Evolutionary conservation across 768 basidiomycete genomes (phyloP).

Genomic region (Mycena kentingensis): DNA sequence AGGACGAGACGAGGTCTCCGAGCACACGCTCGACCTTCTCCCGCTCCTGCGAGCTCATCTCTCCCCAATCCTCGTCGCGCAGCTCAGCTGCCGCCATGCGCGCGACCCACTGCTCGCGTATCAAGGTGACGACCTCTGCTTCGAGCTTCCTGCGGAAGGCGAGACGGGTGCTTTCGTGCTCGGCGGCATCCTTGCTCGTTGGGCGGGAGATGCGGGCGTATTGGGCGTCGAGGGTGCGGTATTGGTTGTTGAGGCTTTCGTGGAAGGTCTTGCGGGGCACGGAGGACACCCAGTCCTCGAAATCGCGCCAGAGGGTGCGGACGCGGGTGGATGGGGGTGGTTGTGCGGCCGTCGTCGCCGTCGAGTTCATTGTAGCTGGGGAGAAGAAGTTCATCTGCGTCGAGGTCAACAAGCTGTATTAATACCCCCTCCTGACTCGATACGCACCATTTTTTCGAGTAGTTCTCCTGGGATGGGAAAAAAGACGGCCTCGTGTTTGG

Average conservation of each 20-base stretch:
- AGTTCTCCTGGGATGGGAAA: constrained; percentile 33
- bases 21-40: constrained; percentile 37
- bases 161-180: constrained; percentile 34
- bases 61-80: constrained; percentile 45
- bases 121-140: constrained; percentile 34
- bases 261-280: constrained; percentile 30
- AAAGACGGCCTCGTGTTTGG: constrained; percentile 45
- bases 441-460: constrained; percentile 31
- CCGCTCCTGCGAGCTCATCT: constrained; percentile 42
- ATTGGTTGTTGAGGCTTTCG: constrained; percentile 27
- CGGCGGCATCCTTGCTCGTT: constrained; percentile 20
- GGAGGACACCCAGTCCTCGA: constrained; percentile 35
- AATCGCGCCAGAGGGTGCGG: constrained; percentile 38
- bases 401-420: constrained; percentile 28
- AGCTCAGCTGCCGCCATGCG: constrained; percentile 37
- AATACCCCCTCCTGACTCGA: constrained; percentile 38
- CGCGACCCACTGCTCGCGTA: constrained; percentile 45
- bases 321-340: constrained; percentile 25
- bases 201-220: constrained; percentile 25
- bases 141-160: constrained; percentile 31
- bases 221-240: constrained; percentile 32
- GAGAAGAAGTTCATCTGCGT: constrained; percentile 23
- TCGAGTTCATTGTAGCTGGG: constrained; percentile 24
- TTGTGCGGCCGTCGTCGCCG: constrained; percentile 14
- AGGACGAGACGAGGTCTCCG: constrained; percentile 28